Evolutionary conservation across 805 yeast species (phyloP).

Genomic region (Isabelozyma pseudorhagii): DNA sequence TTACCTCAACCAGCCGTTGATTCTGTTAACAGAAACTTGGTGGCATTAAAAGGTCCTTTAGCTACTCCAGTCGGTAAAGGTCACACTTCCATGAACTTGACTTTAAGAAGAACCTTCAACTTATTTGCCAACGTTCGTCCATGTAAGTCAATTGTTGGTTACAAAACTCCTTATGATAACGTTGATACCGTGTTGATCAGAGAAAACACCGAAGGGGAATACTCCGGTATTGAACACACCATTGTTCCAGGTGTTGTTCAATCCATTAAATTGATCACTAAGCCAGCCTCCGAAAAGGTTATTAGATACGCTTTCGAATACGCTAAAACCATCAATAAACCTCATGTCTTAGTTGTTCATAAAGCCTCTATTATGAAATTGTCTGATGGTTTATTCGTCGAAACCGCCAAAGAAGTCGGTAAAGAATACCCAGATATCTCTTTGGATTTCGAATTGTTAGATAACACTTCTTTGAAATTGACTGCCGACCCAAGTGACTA

Average conservation of each 20-base stretch:
- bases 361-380: slow-evolving; percentile 98
- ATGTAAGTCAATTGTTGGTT: slow-evolving; percentile 90
- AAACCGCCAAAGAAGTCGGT: slow-evolving; percentile 84
- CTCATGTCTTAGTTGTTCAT: slow-evolving; percentile 91
- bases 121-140: slow-evolving; percentile 97
- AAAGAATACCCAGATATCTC: slow-evolving; percentile 89
- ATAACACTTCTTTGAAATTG: slow-evolving; percentile 89
- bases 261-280: slow-evolving; percentile 94
- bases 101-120: slow-evolving; percentile 94
- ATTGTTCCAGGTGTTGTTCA: slow-evolving; percentile 98
- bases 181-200: slow-evolving; percentile 95
- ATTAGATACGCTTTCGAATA: slow-evolving; percentile 96
- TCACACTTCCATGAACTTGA: slow-evolving; percentile 94
- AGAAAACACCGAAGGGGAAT: slow-evolving; percentile 99
- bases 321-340: slow-evolving; percentile 84
- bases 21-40: slow-evolving; percentile 86
- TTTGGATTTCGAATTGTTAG: slow-evolving; percentile 83
- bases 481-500: slow-evolving; percentile 87
- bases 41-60: slow-evolving; percentile 96
- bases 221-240: slow-evolving; percentile 98
- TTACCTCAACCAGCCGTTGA: slow-evolving; percentile 90
- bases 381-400: slow-evolving; percentile 95
- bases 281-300: slow-evolving; percentile 93
- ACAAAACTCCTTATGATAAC: slow-evolving; percentile 82
- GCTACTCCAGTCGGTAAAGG: slow-evolving; percentile 99